Base-by-base conservation (phyloP, 495 filamentous ascomycete species). In the Podospora appendiculata region DNA sequence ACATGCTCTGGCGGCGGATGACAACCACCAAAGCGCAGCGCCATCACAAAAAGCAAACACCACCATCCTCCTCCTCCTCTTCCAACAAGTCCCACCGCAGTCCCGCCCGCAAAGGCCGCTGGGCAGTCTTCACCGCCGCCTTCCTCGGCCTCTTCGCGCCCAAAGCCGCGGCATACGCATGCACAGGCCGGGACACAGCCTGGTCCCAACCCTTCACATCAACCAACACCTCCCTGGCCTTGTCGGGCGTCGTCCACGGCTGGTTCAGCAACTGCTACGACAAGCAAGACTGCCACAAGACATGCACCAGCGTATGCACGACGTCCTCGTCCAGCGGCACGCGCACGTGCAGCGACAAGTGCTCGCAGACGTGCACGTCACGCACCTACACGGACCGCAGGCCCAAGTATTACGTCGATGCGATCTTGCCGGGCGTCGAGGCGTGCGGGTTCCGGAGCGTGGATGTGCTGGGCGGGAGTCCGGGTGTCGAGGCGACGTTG, bases 181-280 rank as follows among this genome's bases (percentile, higher is more conserved):
- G 62, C 48, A 55, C 47, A 8, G 53, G 56, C 16, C 42, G 19
- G 16, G 48, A 51, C 36, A 12, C 38, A 1, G 34, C 47, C 2
- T 52, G 32, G 16, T 43, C 48, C 33, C 58, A 59, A 49, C 57
- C 56, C 54, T 59, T 64, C 25, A 42, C 47, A 45, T 33, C 48
- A 4, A 19, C 36, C 48, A 45, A 32, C 40, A 33, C 6, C 43
- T 3, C 42, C 32, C 18, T 35, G 38, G 35, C 47, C n/a, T 47
- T 66, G 32, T 48, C 46, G 33, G 63, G 58, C 9, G 53, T 55
- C n/a, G 52, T 66, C 6, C 60, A 63, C 51, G 58, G 63, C 33
- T 66, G 63, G 63, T 50, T 62, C 35, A 56, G 49, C 46, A 51
- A 64, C 44, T 66, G 63, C 50, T 32, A 54, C 41, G 58, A 63